Percentiles rank a stretch among this genome's conserved stretches.
These are phyloP conservation scores for Yarrowia bubula DNA, from an alignment of 805 yeast species.

Conservation along the genomic window DNA sequence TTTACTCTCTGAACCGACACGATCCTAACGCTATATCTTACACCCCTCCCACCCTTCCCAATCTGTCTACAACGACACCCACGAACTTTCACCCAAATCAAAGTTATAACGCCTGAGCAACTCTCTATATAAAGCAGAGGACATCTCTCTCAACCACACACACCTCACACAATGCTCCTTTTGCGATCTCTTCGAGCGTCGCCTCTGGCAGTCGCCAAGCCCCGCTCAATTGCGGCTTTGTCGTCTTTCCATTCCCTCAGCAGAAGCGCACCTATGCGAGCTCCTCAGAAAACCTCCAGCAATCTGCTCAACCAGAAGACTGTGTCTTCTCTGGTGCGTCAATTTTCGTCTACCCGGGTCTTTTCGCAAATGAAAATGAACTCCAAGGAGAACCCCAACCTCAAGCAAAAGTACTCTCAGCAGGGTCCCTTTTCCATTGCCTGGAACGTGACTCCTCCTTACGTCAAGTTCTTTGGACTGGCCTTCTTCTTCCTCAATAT, in stretches of 20 bases:
- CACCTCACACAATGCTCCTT: neutral
- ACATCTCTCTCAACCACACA: neutral
- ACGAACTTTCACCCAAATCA: too few relatives aligned
- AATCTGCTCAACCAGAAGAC: neutral
- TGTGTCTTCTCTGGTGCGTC: neutral
- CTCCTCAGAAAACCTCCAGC: neutral
- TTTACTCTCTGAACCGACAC: too few relatives aligned
- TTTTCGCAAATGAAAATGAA: conserved; percentile 5
- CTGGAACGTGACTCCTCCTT: conserved; percentile 11
- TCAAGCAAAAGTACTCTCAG: conserved; percentile 9
- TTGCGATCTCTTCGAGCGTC: conserved; percentile 3
- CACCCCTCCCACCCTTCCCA: too few relatives aligned
- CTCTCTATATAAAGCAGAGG: neutral
- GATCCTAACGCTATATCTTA: too few relatives aligned
- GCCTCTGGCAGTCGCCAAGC: neutral
- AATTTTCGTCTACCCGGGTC: neutral
- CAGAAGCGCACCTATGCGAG: neutral
- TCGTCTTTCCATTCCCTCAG: neutral
- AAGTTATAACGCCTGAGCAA: too few relatives aligned
- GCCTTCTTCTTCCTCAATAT: conserved; percentile 1
- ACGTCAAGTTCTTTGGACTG: neutral
- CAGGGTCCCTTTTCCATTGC: conserved; percentile 3
- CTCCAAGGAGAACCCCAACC: conserved; percentile 4
- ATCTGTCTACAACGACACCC: too few relatives aligned
- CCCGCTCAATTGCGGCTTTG: neutral